These are phyloP conservation scores for Trichoderma asperelloides DNA, from an alignment of 495 filamentous ascomycete genomes.

Conservation along the genomic window DNA sequence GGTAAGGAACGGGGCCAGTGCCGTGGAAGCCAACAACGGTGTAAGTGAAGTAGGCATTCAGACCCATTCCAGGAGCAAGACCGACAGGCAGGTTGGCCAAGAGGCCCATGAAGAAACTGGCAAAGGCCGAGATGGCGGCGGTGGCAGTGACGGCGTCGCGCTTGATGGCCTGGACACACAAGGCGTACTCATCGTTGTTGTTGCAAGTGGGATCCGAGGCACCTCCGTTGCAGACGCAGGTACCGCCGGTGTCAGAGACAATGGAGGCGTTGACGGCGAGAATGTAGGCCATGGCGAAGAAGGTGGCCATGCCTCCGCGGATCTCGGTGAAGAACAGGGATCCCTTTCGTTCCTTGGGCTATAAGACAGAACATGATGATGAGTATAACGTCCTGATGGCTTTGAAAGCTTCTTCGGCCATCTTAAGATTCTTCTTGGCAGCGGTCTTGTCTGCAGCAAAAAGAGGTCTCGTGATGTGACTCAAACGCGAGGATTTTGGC, in stretches of 20 bases:
- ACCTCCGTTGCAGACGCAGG: constrained; percentile 55
- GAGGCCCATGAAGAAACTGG: constrained; percentile 66
- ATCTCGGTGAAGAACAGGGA: constrained; percentile 73
- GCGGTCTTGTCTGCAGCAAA: too few relatives aligned
- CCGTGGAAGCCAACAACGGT: constrained; percentile 73
- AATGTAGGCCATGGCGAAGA: constrained; percentile 84
- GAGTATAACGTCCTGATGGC: neutral
- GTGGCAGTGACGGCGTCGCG: constrained; percentile 73
- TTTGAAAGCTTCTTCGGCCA: neutral
- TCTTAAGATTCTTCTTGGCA: neutral
- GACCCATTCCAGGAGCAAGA: constrained; percentile 68
- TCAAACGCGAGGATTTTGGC: neutral
- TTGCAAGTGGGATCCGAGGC: constrained; percentile 44
- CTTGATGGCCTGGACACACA: constrained; percentile 58
- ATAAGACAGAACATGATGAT: constrained; percentile 11
- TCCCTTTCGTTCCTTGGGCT: constrained; percentile 61
- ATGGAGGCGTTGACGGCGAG: constrained; percentile 64
- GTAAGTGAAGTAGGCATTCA: constrained; percentile 80
- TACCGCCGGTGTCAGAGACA: constrained; percentile 48
- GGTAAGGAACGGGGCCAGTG: constrained; percentile 54
- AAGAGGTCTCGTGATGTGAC: neutral
- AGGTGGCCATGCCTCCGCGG: constrained; percentile 68
- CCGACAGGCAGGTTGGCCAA: constrained; percentile 64
- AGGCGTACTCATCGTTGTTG: constrained; percentile 47
- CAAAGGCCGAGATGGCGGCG: constrained; percentile 63